Evolutionary conservation across 768 basidiomycete species (phyloP).

Genomic region (Termitomyces sp.): DNA sequence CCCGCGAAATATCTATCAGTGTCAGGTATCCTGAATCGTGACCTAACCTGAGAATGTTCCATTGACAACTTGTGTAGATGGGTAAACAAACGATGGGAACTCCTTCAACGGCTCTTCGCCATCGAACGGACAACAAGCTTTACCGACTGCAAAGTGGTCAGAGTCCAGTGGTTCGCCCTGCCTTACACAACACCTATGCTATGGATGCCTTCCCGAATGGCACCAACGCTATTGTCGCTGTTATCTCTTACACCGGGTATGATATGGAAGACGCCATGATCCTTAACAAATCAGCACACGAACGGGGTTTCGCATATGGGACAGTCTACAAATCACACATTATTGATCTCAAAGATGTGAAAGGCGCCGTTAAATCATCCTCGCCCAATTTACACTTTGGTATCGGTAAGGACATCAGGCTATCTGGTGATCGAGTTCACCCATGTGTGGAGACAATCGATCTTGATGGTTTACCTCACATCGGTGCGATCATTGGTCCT

Average conservation of each 20-base stretch:
- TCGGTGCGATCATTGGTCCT: slow-evolving; percentile 62
- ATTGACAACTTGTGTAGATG: slow-evolving; percentile 54
- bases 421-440: slow-evolving; percentile 39
- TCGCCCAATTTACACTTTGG: slow-evolving; percentile 87
- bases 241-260: slow-evolving; percentile 99
- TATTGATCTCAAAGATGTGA: slow-evolving; percentile 80
- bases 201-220: slow-evolving; percentile 99
- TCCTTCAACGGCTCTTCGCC: slow-evolving; percentile 84
- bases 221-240: slow-evolving; percentile 97
- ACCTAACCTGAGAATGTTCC: not conserved
- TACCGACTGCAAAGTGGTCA: slow-evolving; percentile 95
- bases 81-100: slow-evolving; percentile 99
- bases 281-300: slow-evolving; percentile 96
- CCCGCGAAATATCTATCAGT: slow-evolving; percentile 90
- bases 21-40: slow-evolving; percentile 52
- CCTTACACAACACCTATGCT: slow-evolving; percentile 87
- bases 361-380: slow-evolving; percentile 54
- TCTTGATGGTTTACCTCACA: slow-evolving; percentile 75
- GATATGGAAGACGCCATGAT: slow-evolving; percentile 99
- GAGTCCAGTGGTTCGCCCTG: slow-evolving; percentile 90
- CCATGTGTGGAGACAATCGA: slow-evolving; percentile 53
- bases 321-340: slow-evolving; percentile 94
- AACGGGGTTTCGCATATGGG: slow-evolving; percentile 95
- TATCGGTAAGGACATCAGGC: slow-evolving; percentile 67
- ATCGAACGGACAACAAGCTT: slow-evolving; percentile 97